Evolutionary conservation across 306 rosid genomes (phyloP).

Genomic region (Dryas drummondii): DNA sequence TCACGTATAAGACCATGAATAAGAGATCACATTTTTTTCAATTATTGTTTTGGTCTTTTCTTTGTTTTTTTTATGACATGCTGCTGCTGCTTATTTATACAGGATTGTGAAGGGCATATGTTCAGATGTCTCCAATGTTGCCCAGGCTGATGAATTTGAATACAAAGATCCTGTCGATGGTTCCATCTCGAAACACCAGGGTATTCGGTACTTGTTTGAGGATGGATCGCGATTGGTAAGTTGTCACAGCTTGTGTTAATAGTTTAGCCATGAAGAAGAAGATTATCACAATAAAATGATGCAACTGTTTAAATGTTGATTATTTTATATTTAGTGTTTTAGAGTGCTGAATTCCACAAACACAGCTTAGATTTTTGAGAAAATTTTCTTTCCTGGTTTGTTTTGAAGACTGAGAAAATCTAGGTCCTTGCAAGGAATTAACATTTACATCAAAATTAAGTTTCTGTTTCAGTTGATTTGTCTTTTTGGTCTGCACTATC

Average conservation of each 20-base stretch:
- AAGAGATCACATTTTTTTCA: not conserved
- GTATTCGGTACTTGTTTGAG: constrained; percentile 92
- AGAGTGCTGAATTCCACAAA: not conserved
- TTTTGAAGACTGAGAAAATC: not conserved
- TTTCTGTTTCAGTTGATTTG: not conserved
- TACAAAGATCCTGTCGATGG: constrained; percentile 96
- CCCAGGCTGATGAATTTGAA: constrained; percentile 82
- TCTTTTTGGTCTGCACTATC: not conserved
- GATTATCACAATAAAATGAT: not conserved
- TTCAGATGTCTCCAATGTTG: constrained; percentile 77
- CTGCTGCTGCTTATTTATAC: constrained; percentile 1
- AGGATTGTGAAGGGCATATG: constrained; percentile 70
- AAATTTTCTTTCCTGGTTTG: not conserved
- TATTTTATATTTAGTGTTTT: not conserved
- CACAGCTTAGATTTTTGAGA: not conserved
- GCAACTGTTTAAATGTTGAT: not conserved
- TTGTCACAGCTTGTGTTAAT: constrained; percentile 23
- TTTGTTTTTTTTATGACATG: not conserved
- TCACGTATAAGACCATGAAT: not conserved
- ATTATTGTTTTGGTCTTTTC: not conserved
- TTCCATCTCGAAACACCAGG: constrained; percentile 91
- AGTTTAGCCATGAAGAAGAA: constrained; percentile 9
- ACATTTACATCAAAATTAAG: not conserved
- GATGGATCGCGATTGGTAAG: constrained; percentile 98
- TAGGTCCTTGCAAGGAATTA: not conserved